Percentiles rank a stretch among this genome's conserved stretches.
These are phyloP conservation scores for Aureobasidium sp. DNA, from an alignment of 2,329 filamentous ascomycete species.

Conservation along the genomic window DNA sequence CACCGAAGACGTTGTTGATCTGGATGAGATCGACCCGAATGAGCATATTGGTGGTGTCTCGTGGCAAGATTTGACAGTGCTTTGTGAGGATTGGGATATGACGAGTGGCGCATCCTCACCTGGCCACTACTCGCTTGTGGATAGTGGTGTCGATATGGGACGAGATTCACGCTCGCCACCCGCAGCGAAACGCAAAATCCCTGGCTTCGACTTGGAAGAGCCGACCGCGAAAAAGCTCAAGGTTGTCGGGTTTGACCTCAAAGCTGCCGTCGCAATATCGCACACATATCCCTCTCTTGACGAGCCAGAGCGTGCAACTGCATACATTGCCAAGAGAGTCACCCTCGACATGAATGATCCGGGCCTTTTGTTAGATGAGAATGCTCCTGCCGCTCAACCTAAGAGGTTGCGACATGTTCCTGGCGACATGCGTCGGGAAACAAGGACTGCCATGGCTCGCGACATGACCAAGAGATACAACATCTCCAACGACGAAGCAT, in stretches of 20 bases:
- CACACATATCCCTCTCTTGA: slow-evolving; percentile 67
- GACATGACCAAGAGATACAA: slow-evolving; percentile 81
- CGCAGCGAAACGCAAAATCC: slow-evolving; percentile 57
- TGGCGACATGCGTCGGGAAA: slow-evolving; percentile 56
- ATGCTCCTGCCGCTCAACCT: slow-evolving; percentile 53
- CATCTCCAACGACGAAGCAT: slow-evolving; percentile 91
- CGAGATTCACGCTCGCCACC: slow-evolving; percentile 28
- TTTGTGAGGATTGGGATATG: slow-evolving; percentile 79
- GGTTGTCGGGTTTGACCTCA: slow-evolving; percentile 16
- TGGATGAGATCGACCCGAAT: slow-evolving; percentile 47
- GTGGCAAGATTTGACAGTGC: slow-evolving; percentile 71
- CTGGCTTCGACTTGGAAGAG: neutral
- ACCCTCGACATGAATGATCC: slow-evolving; percentile 83
- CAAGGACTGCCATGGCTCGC: slow-evolving; percentile 60
- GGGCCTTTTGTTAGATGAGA: slow-evolving; percentile 72
- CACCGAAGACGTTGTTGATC: slow-evolving; percentile 39
- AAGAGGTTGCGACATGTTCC: slow-evolving; percentile 45
- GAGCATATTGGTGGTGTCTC: slow-evolving; percentile 67
- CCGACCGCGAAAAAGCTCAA: slow-evolving; percentile 23
- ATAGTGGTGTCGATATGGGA: slow-evolving; percentile 21
- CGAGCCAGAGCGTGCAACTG: slow-evolving; percentile 66
- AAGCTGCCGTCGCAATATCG: slow-evolving; percentile 43
- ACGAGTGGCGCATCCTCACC: slow-evolving; percentile 44
- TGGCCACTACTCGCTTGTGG: slow-evolving; percentile 15
- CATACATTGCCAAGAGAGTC: slow-evolving; percentile 67